Evolutionary conservation across 1,284 basidiomycete genomes (phyloP).

Genomic region (Tylopilus orsonianus): DNA sequence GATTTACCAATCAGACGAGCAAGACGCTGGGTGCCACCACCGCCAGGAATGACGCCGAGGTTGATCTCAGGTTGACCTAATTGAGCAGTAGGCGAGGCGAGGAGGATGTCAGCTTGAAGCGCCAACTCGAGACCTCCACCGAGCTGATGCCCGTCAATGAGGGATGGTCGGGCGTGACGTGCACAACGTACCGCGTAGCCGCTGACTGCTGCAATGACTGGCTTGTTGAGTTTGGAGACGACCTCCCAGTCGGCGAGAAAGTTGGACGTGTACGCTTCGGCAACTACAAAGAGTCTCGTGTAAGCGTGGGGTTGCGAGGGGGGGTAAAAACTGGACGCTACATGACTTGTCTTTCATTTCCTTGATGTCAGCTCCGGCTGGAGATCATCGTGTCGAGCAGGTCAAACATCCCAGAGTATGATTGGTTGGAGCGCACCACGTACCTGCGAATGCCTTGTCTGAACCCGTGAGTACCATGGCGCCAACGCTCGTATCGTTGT

Average conservation of each 20-base stretch:
- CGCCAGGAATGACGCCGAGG: slow-evolving; percentile 94
- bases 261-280: slow-evolving; percentile 85
- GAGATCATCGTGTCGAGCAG: background rate
- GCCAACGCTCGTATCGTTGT: slow-evolving; percentile 69
- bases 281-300: slow-evolving; percentile 45
- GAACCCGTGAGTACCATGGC: slow-evolving; percentile 94
- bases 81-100: slow-evolving; percentile 89
- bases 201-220: slow-evolving; percentile 93
- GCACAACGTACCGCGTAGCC: slow-evolving; percentile 82
- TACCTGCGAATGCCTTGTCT: slow-evolving; percentile 91
- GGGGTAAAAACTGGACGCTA: slow-evolving; percentile 38
- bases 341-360: slow-evolving; percentile 93
- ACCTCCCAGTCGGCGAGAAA: slow-evolving; percentile 90
- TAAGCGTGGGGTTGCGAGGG: background rate
- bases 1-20: slow-evolving; percentile 89
- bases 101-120: slow-evolving; percentile 95
- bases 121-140: slow-evolving; percentile 97
- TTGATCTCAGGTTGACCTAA: slow-evolving; percentile 99
- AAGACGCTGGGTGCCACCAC: slow-evolving; percentile 83
- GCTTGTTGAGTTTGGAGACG: slow-evolving; percentile 80
- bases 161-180: background rate
- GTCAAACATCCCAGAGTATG: background rate
- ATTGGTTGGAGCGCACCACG: slow-evolving; percentile 24
- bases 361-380: slow-evolving; percentile 89
- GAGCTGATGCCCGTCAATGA: slow-evolving; percentile 49